Evolutionary conservation across 2,329 filamentous ascomycete genomes (phyloP).

Genomic region (Ophiostoma australiae): DNA sequence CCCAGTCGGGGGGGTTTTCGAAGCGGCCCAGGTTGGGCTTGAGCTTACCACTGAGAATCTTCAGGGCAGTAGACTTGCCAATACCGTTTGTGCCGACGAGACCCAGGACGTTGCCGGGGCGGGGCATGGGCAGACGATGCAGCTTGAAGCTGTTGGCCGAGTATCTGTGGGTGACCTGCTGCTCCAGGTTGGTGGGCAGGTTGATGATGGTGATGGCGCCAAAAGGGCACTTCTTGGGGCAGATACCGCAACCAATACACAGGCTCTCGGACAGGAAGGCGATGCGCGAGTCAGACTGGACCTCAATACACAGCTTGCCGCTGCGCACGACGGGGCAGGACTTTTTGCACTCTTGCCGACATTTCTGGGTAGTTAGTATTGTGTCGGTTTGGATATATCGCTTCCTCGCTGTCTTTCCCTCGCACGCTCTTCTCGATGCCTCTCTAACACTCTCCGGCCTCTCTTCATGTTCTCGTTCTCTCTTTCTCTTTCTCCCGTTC

Average conservation of each 20-base stretch:
- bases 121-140: slow-evolving; percentile 90
- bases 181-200: slow-evolving; percentile 97
- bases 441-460: background rate
- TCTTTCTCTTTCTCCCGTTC: background rate
- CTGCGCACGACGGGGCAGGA: slow-evolving; percentile 95
- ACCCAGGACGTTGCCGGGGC: slow-evolving; percentile 90
- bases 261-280: slow-evolving; percentile 94
- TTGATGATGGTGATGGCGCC: slow-evolving; percentile 99
- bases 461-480: background rate
- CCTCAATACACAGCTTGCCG: slow-evolving; percentile 88
- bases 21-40: slow-evolving; percentile 96
- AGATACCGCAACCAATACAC: slow-evolving; percentile 98
- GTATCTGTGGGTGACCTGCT: slow-evolving; percentile 96
- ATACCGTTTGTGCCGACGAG: slow-evolving; percentile 99
- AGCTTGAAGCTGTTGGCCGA: slow-evolving; percentile 99
- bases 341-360: slow-evolving; percentile 98
- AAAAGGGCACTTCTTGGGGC: slow-evolving; percentile 98
- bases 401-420: background rate
- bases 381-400: background rate
- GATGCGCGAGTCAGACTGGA: slow-evolving; percentile 79
- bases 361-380: slow-evolving; percentile 57
- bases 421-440: background rate
- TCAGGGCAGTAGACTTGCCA: slow-evolving; percentile 98
- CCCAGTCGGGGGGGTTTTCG: slow-evolving; percentile 97
- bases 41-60: slow-evolving; percentile 96